Percentiles rank a stretch among this genome's conserved stretches.
phyloP scores from a whole-genome alignment of 495 filamentous ascomycete species.

The Podospora fimiseda region DNA sequence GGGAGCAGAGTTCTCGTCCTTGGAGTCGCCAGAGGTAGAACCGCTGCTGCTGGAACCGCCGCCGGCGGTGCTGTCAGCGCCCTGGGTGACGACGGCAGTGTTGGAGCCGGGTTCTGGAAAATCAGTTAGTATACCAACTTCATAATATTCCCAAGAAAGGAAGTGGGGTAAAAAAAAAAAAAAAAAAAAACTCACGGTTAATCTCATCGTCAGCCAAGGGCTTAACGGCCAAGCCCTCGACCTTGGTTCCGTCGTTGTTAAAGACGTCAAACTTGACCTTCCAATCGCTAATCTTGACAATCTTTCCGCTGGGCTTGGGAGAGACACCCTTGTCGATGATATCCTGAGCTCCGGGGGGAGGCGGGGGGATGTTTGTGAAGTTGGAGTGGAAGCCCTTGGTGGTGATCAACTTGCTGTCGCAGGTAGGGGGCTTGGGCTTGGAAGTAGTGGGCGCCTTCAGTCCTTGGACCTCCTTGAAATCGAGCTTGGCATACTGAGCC shows the following conservation, averaged over 20 bases:
- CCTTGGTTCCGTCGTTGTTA: constrained; percentile 32
- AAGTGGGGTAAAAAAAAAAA: too few relatives aligned
- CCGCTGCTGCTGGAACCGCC: background rate
- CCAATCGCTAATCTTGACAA: constrained; percentile 37
- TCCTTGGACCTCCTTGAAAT: constrained; percentile 55
- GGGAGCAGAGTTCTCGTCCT: background rate
- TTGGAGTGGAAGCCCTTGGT: constrained; percentile 58
- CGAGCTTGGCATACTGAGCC: constrained; percentile 64
- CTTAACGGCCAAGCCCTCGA: constrained; percentile 36
- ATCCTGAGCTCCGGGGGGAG: constrained; percentile 36
- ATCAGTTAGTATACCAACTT: too few relatives aligned
- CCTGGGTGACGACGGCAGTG: constrained; percentile 1
- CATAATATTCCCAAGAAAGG: constrained; percentile 1
- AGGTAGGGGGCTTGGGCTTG: constrained; percentile 48
- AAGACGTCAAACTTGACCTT: constrained; percentile 34
- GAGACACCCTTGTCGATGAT: constrained; percentile 52
- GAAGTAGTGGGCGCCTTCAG: constrained; percentile 49
- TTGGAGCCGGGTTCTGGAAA: constrained; percentile 20
- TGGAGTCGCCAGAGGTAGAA: background rate
- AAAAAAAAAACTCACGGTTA: constrained; percentile 27
- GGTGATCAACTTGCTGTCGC: constrained; percentile 57
- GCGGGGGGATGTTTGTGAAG: constrained; percentile 66
- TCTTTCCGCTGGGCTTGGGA: constrained; percentile 33
- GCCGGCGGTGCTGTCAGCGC: background rate
- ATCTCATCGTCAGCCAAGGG: constrained; percentile 33